Evolutionary conservation across 164 flowering plant genomes (phyloP), one percentile per base, ranked within the genome.

Genomic region (Santalum album): DNA sequence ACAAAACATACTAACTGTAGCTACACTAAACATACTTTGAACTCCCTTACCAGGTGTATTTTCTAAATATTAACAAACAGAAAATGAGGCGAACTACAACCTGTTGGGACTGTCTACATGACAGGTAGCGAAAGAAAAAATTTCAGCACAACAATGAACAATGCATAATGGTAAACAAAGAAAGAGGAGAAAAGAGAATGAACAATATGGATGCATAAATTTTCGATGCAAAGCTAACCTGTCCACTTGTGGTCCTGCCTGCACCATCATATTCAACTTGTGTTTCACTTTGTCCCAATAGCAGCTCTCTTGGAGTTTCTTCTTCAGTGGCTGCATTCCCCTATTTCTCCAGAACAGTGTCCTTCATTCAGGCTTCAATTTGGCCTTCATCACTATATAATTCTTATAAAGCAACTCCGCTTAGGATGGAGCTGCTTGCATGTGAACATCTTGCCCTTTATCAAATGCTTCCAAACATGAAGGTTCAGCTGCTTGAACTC

Each of bases 181-280:
- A n/a, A n/a, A n/a, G 15, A 9, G 42, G 12, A n/a, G 6, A 6
- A 18, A 25, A 27, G 11, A 49, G 47, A 25, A 48, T 14, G n/a
- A 52, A 52, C 16, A 11, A 39, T 25, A 42, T 22, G 11, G 17
- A 16, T 18, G 6, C 29, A 57, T 36, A 25, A 36, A 36, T 15
- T 27, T n/a, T 43, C 10, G 10, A n/a, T 42, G 21, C 19, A 42
- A 42, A 49, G 32, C 51, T 23, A 49, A 49, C 51, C 51, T 49
- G 51, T n/a, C 51, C 51, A 24, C 17, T 49, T 22, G 23, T 49
- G 27, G 23, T 49, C n/a, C 51, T 23, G 32, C 51, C 51, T 12
- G 51, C 51, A 23, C 51, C 27, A 25, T 49, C 51, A 49, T 49
- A 49, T 49, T 49, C 51, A 15, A 49, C 51, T 23, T 49, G 51